A percentile compares a stretch with the other conserved stretches of the same genome.
These are phyloP conservation scores for Tuctoria greenei DNA, from an alignment of 176 grass and related monocot genomes.

Conservation along the genomic window DNA sequence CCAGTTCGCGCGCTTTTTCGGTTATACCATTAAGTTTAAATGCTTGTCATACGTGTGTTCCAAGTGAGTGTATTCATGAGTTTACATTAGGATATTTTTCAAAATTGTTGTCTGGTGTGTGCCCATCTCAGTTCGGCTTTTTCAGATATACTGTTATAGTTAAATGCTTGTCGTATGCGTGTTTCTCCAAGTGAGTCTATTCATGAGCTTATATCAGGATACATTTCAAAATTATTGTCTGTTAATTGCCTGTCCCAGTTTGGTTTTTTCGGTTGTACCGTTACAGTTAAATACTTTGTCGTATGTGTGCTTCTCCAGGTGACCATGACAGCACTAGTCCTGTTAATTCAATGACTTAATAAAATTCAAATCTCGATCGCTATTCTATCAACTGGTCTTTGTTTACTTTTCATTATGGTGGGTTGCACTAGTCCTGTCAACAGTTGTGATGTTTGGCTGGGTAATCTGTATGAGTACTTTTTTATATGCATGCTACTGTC, in stretches of 20 bases:
- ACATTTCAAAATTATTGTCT: background rate
- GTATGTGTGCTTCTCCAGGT: background rate
- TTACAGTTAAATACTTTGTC: slow-evolving; percentile 11
- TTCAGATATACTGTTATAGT: too few species aligned
- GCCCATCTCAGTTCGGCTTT: too few species aligned
- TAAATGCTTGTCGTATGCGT: too few species aligned
- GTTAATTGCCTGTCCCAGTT: background rate
- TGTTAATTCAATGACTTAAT: slow-evolving; percentile 1
- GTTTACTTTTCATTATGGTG: too few species aligned
- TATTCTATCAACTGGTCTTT: too few species aligned
- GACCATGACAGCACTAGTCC: background rate
- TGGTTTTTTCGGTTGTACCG: background rate
- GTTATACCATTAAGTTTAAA: too few species aligned
- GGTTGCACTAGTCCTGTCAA: background rate
- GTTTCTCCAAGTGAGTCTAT: background rate
- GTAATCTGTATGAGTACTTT: background rate
- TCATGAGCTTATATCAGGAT: background rate
- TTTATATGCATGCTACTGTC: background rate
- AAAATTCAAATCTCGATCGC: background rate
- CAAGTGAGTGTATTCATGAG: background rate
- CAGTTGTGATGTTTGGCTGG: background rate
- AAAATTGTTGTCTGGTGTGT: too few species aligned
- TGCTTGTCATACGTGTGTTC: background rate
- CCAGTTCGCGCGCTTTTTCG: too few species aligned
- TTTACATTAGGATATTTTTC: too few species aligned